Conservation (phyloP, 116 monocot genomes). For the Phalaenopsis hybrid region DNA sequence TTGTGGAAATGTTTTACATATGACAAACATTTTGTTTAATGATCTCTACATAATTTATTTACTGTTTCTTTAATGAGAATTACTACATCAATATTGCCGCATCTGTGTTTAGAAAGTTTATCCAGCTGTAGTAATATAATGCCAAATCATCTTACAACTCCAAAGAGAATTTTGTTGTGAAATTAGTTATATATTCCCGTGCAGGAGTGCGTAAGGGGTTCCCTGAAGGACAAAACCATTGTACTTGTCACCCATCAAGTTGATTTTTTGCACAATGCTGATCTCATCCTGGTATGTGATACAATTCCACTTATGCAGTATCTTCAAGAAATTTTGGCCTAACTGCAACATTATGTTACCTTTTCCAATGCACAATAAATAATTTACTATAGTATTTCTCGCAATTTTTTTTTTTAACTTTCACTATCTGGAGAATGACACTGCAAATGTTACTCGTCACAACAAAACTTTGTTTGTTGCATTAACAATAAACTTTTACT, state of each 20-base stretch:
- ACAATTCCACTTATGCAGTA: background rate
- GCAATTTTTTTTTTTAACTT: background rate
- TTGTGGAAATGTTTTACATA: no score
- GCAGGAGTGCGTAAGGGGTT: constrained; percentile 86
- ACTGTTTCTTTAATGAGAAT: background rate
- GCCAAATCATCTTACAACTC: background rate
- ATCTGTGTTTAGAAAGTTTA: background rate
- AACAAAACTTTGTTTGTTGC: background rate
- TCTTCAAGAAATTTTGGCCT: background rate
- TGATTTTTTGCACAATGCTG: constrained; percentile 92
- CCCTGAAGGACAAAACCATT: constrained; percentile 73
- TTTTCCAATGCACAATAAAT: background rate
- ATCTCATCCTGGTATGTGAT: constrained; percentile 57
- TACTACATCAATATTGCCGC: background rate
- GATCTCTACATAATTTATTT: no score
- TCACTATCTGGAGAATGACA: background rate
- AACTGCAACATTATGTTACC: background rate
- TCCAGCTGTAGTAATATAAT: background rate
- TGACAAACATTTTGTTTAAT: no score
- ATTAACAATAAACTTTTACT: background rate
- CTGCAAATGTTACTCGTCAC: background rate
- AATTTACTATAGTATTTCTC: background rate
- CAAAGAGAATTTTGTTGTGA: background rate
- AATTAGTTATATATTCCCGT: background rate
- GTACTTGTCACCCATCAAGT: constrained; percentile 96